Base-by-base conservation (phyloP, 2,329 filamentous ascomycete genomes). In the Trichophyton mentagrophytes region DNA sequence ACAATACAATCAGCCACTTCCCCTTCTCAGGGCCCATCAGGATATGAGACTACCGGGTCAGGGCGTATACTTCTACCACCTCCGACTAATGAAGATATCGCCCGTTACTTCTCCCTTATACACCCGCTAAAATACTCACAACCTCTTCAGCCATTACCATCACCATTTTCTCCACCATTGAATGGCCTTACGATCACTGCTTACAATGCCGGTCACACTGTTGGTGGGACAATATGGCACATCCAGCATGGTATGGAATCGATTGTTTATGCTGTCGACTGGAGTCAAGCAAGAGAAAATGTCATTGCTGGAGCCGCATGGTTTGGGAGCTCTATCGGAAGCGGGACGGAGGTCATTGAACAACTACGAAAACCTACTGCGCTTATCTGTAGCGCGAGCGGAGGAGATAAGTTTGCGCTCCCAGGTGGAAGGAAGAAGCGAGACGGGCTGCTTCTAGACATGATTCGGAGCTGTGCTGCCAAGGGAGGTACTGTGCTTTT, bases 211-310 rank as follows among this genome's bases (percentile, higher is more conserved):
- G 93, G 93, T 65, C 92, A 96, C 71, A 96, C 92, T 0, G 82
- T 97, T 0, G 93, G 93, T 72, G 93, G 93, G 61, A 97, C 93
- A 25, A 96, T 99, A 77, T 99, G 93, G 93, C 92, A 97, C 69
- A 91, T 99, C 65, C 92, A 97, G 69, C 90, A 97, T 76, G 90
- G 91, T 0, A 82, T 96, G 70, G 93, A 99, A 72, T 96, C 91
- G 0, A 92, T 99, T 47, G 91, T 99, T 0, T 97, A 99, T 69
- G 92, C 93, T 0, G 89, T 96, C 17, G 92, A 97, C 70, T 99
- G 93, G 93, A 96, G 96, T 68, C 91, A 96, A 74, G 90, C 88
- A n/a, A 85, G 90, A 66, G 93, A 99, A 72, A 95, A 96, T 74
- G 90, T 97, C 15, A 85, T 96, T 62, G 86, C 92, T 0, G 92